These are phyloP conservation scores for Dendrocalamus latiflorus DNA, from an alignment of 202 grass and related monocot genomes.

Conservation along the genomic window DNA sequence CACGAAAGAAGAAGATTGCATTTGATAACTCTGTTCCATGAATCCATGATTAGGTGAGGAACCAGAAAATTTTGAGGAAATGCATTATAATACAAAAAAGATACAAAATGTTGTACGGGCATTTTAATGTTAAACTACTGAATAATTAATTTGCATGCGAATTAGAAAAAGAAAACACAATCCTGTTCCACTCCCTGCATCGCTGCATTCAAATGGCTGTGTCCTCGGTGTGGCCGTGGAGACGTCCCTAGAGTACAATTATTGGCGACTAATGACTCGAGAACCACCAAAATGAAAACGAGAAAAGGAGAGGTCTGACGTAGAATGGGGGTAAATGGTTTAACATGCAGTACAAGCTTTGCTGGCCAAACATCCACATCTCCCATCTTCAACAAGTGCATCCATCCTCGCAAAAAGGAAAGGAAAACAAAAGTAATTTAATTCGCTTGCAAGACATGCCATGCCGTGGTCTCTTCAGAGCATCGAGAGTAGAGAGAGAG, in stretches of 20 bases:
- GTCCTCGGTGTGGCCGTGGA: neutral
- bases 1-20: neutral
- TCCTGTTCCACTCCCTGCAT: neutral
- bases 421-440: neutral
- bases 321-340: slow-evolving; percentile 29
- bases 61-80: neutral
- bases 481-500: neutral
- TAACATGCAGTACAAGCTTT: slow-evolving; percentile 19
- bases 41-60: neutral
- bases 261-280: slow-evolving; percentile 7
- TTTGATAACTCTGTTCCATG: neutral
- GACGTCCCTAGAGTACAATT: slow-evolving; percentile 9
- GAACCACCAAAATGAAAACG: slow-evolving; percentile 33
- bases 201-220: neutral
- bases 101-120: neutral
- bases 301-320: slow-evolving; percentile 40
- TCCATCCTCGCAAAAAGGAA: neutral
- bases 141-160: neutral
- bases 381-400: neutral
- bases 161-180: neutral
- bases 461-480: neutral
- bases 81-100: neutral
- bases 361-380: slow-evolving; percentile 44
- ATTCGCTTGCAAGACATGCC: slow-evolving; percentile 23
- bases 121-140: neutral